Evolutionary conservation across 805 yeast species (phyloP).

Genomic region (Vanderwaltozyma yarrowii): DNA sequence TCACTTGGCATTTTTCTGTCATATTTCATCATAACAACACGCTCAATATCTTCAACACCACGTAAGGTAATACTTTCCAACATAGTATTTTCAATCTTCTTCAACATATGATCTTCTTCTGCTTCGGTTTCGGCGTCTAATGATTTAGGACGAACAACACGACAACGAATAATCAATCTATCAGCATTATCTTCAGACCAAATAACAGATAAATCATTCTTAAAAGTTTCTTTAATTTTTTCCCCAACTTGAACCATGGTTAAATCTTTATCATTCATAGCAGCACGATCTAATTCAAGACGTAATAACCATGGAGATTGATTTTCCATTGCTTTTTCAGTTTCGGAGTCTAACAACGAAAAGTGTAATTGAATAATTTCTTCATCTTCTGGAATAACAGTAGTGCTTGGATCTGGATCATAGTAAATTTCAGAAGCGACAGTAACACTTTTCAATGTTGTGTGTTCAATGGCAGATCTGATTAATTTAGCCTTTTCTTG

Average conservation of each 20-base stretch:
- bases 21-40: slow-evolving; percentile 74
- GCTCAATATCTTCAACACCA: slow-evolving; percentile 89
- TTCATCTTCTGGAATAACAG: slow-evolving; percentile 93
- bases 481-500: slow-evolving; percentile 91
- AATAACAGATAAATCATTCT: slow-evolving; percentile 90
- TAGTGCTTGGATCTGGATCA: slow-evolving; percentile 95
- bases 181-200: slow-evolving; percentile 99
- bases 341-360: slow-evolving; percentile 95
- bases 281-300: slow-evolving; percentile 94
- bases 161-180: slow-evolving; percentile 91
- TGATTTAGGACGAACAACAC: slow-evolving; percentile 92
- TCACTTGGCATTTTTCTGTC: slow-evolving; percentile 62
- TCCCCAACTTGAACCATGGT: slow-evolving; percentile 98
- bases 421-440: slow-evolving; percentile 96
- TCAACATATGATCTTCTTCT: slow-evolving; percentile 93
- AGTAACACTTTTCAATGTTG: slow-evolving; percentile 87
- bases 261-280: slow-evolving; percentile 95
- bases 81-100: slow-evolving; percentile 93
- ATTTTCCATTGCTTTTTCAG: slow-evolving; percentile 83
- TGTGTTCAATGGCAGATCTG: slow-evolving; percentile 95
- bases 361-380: slow-evolving; percentile 97
- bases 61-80: slow-evolving; percentile 87
- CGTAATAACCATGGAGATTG: slow-evolving; percentile 98
- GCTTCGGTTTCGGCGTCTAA: slow-evolving; percentile 90
- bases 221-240: slow-evolving; percentile 84